A percentile compares a stretch with the other conserved stretches of the same genome.
Conservation (phyloP, 805 yeast genomes). For the Kluyveromyces siamensis region DNA sequence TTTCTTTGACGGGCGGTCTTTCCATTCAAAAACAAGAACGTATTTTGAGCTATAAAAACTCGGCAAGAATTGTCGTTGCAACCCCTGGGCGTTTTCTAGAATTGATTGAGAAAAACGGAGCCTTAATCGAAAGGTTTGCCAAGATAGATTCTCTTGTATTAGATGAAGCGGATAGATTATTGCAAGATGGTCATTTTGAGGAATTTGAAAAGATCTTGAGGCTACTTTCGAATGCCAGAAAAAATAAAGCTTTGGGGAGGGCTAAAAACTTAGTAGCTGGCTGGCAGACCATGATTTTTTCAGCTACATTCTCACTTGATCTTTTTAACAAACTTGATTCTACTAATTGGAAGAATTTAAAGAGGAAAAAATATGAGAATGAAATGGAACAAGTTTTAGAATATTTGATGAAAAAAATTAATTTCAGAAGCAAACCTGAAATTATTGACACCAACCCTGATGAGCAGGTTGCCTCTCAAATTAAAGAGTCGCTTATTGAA, state of each 20-base stretch:
- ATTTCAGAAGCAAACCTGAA: slow-evolving; percentile 61
- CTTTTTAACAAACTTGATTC: slow-evolving; percentile 65
- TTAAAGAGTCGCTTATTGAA: slow-evolving; percentile 82
- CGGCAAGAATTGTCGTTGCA: slow-evolving; percentile 73
- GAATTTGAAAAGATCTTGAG: slow-evolving; percentile 80
- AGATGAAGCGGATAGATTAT: slow-evolving; percentile 92
- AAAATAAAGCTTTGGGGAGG: slow-evolving; percentile 26
- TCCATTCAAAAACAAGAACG: slow-evolving; percentile 92
- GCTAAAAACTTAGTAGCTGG: slow-evolving; percentile 34
- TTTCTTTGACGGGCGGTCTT: slow-evolving; percentile 88
- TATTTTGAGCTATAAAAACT: slow-evolving; percentile 52
- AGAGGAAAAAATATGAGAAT: slow-evolving; percentile 17
- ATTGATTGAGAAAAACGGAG: slow-evolving; percentile 53
- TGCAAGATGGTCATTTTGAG: slow-evolving; percentile 94
- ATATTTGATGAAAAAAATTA: slow-evolving; percentile 58
- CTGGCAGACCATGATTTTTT: slow-evolving; percentile 86
- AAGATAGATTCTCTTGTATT: slow-evolving; percentile 49
- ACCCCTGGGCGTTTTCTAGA: slow-evolving; percentile 94
- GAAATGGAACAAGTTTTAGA: slow-evolving; percentile 52
- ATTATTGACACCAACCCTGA: slow-evolving; percentile 83
- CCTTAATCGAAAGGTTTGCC: slow-evolving; percentile 33
- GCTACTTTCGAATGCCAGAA: slow-evolving; percentile 43
- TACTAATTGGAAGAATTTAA: slow-evolving; percentile 26
- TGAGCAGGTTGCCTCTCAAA: slow-evolving; percentile 61
- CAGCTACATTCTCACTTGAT: slow-evolving; percentile 85